Conservation (phyloP, 2,329 filamentous ascomycete species). For the Aspergillus floridensis region DNA sequence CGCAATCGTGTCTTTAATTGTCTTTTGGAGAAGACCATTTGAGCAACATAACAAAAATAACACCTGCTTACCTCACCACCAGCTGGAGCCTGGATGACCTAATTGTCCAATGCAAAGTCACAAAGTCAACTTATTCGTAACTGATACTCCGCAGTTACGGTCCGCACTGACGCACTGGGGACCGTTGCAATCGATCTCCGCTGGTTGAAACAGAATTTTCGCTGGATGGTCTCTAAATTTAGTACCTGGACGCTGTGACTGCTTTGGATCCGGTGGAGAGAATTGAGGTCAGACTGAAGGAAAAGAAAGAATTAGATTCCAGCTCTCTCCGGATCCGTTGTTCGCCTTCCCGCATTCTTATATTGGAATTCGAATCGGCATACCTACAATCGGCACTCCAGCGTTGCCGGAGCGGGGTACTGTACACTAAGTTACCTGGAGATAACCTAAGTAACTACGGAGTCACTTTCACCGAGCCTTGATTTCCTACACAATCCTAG, state of each 20-base stretch:
- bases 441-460: not conserved
- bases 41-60: not conserved
- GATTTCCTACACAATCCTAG: not conserved
- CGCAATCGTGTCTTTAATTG: constrained; percentile 7
- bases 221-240: not conserved
- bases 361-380: not conserved
- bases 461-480: not conserved
- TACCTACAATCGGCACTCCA: not conserved
- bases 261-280: constrained; percentile 5
- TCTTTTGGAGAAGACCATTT: not conserved
- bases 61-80: constrained; percentile 14
- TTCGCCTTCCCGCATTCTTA: constrained; percentile 6
- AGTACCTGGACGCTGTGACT: constrained; percentile 9
- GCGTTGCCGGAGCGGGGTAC: not conserved
- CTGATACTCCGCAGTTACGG: too few relatives aligned
- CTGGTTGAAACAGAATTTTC: constrained; percentile 1
- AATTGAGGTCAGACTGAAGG: not conserved
- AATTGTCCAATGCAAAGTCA: not conserved
- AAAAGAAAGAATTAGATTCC: not conserved
- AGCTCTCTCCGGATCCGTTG: constrained; percentile 7
- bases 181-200: constrained; percentile 7
- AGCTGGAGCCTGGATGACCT: constrained; percentile 3
- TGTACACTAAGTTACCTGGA: too few relatives aligned
- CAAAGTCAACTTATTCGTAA: too few relatives aligned
- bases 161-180: not conserved